These are phyloP conservation scores for Sphagnum tenellum DNA, from an alignment of 225 moss, liverwort and hornwort genomes.

Conservation along the genomic window DNA sequence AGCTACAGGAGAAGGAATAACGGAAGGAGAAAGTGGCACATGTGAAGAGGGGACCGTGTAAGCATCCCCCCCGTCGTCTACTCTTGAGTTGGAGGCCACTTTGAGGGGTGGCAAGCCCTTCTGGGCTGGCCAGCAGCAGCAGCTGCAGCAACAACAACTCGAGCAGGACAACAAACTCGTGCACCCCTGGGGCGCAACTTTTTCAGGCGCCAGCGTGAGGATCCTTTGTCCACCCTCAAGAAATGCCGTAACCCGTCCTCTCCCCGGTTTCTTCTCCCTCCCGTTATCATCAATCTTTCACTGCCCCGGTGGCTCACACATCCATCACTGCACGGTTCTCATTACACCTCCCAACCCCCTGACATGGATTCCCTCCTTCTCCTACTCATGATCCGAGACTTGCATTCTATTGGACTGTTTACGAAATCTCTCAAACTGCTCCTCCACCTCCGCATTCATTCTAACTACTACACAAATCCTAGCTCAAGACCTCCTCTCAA, in stretches of 20 bases:
- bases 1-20: conserved; percentile 28
- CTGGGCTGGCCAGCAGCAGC: conserved; percentile 33
- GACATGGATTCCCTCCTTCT: no score
- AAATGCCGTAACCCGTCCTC: conserved; percentile 22
- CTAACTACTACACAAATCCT: no score
- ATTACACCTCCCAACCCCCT: no score
- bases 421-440: no score
- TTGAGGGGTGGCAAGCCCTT: conserved; percentile 32
- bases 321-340: neutral
- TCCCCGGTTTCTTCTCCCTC: conserved; percentile 2
- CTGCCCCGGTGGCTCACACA: neutral
- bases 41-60: conserved; percentile 87
- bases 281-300: conserved; percentile 11
- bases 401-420: no score
- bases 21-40: conserved; percentile 48
- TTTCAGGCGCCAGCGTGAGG: conserved; percentile 89
- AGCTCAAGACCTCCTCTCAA: no score
- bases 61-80: conserved; percentile 35
- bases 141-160: conserved; percentile 46
- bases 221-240: conserved; percentile 26
- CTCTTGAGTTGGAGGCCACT: conserved; percentile 23
- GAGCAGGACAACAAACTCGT: conserved; percentile 39
- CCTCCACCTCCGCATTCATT: no score
- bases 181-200: conserved; percentile 90
- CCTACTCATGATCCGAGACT: no score